Evolutionary conservation across 768 basidiomycete genomes (phyloP).

Genomic region (Psilocybe tampanensis): DNA sequence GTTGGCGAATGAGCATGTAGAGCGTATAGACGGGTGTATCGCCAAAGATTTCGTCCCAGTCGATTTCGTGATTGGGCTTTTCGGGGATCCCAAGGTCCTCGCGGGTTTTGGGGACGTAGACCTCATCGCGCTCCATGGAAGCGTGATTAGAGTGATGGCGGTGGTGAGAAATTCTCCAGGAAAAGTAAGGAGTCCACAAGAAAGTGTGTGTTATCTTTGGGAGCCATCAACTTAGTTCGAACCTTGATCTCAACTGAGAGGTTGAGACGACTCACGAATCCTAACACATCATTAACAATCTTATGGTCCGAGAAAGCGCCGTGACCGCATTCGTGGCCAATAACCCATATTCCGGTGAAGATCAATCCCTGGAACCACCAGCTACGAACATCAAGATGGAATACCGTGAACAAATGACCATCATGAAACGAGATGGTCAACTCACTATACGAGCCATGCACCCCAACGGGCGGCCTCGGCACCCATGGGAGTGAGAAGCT

Average conservation of each 20-base stretch:
- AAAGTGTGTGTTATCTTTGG: slow-evolving; percentile 46
- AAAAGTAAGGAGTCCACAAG: slow-evolving; percentile 56
- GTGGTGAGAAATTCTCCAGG: slow-evolving; percentile 58
- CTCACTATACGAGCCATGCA: slow-evolving; percentile 51
- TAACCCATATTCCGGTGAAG: slow-evolving; percentile 61
- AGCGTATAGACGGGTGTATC: slow-evolving; percentile 66
- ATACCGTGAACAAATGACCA: neutral
- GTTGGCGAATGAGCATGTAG: slow-evolving; percentile 56
- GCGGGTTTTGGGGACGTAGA: slow-evolving; percentile 64
- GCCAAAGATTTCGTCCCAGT: slow-evolving; percentile 58
- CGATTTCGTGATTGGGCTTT: slow-evolving; percentile 34
- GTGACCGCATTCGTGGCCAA: slow-evolving; percentile 65
- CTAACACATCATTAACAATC: slow-evolving; percentile 49
- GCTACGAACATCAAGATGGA: slow-evolving; percentile 25
- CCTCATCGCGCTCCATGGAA: slow-evolving; percentile 57
- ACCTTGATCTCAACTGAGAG: slow-evolving; percentile 2
- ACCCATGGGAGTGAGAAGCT: slow-evolving; percentile 34
- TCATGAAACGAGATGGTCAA: neutral
- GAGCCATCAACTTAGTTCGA: neutral
- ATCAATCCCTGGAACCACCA: slow-evolving; percentile 69
- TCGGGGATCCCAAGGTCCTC: slow-evolving; percentile 54
- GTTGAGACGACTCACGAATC: slow-evolving; percentile 41
- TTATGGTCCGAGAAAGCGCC: slow-evolving; percentile 55
- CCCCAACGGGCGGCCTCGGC: slow-evolving; percentile 42
- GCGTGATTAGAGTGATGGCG: slow-evolving; percentile 54